phyloP scores from a whole-genome alignment of 495 filamentous ascomycete genomes.

The Penicillium canariense region DNA sequence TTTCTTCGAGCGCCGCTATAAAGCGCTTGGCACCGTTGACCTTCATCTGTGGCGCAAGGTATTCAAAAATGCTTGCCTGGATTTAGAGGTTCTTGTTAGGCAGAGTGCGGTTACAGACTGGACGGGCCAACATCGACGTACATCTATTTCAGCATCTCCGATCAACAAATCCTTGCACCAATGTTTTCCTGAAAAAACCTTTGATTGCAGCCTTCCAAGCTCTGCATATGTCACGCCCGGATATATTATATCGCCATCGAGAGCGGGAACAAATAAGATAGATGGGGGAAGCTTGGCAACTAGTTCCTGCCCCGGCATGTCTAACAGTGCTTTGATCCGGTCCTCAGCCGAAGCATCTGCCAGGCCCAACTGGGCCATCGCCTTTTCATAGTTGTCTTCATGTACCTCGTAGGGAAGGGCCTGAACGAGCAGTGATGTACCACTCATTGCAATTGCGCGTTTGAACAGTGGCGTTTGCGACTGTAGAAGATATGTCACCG shows the following conservation, averaged over 20 bases:
- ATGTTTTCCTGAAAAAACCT: slow-evolving; percentile 23
- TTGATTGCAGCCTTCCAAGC: slow-evolving; percentile 17
- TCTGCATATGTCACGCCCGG: slow-evolving; percentile 24
- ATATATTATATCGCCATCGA: slow-evolving; percentile 39
- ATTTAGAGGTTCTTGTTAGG: neutral
- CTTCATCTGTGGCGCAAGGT: slow-evolving; percentile 25
- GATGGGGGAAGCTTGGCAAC: slow-evolving; percentile 30
- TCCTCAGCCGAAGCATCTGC: slow-evolving; percentile 24
- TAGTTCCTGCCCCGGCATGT: slow-evolving; percentile 33
- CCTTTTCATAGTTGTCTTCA: slow-evolving; percentile 37
- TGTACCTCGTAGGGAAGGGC: slow-evolving; percentile 29
- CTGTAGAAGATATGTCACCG: slow-evolving; percentile 40
- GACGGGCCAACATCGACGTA: slow-evolving; percentile 16
- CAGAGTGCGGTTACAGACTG: neutral
- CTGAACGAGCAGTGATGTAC: slow-evolving; percentile 32
- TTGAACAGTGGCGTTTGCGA: slow-evolving; percentile 39
- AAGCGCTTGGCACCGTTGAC: slow-evolving; percentile 33
- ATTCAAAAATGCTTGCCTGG: slow-evolving; percentile 30
- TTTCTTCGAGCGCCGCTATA: slow-evolving; percentile 21
- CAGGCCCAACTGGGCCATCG: slow-evolving; percentile 37
- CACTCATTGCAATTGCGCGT: slow-evolving; percentile 39
- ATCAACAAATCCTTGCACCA: slow-evolving; percentile 44
- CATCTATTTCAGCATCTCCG: slow-evolving; percentile 42
- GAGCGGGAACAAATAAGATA: slow-evolving; percentile 18
- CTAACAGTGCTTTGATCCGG: slow-evolving; percentile 32